phyloP scores from a whole-genome alignment of 805 yeast species.

The Candida mattraensis region DNA sequence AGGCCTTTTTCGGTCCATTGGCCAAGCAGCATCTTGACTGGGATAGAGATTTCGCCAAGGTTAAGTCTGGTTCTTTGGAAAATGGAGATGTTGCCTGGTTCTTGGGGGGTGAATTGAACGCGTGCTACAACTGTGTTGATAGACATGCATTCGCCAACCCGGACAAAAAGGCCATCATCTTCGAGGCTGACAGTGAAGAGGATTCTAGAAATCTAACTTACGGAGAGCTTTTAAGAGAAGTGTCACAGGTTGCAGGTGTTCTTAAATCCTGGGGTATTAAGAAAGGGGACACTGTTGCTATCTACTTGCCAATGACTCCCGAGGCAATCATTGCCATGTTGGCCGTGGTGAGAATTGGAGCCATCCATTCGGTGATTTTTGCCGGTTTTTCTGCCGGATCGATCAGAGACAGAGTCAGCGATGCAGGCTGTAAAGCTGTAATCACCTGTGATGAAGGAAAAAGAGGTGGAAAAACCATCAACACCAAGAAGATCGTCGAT shows the following conservation, averaged over 20 bases:
- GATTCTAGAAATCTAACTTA: slow-evolving; percentile 76
- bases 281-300: slow-evolving; percentile 96
- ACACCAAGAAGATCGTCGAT: slow-evolving; percentile 92
- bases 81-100: slow-evolving; percentile 93
- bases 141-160: slow-evolving; percentile 91
- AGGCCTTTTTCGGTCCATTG: slow-evolving; percentile 71
- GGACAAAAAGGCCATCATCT: slow-evolving; percentile 77
- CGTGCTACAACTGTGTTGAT: slow-evolving; percentile 91
- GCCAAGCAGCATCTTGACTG: slow-evolving; percentile 75
- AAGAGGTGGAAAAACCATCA: slow-evolving; percentile 92
- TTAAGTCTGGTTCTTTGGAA: slow-evolving; percentile 60
- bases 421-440: slow-evolving; percentile 81
- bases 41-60: slow-evolving; percentile 75
- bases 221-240: slow-evolving; percentile 82
- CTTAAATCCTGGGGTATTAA: slow-evolving; percentile 81
- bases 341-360: slow-evolving; percentile 93
- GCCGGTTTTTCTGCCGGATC: slow-evolving; percentile 97
- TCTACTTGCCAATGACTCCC: slow-evolving; percentile 96
- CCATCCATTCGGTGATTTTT: slow-evolving; percentile 92
- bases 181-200: slow-evolving; percentile 89
- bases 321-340: slow-evolving; percentile 93
- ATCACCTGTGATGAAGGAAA: slow-evolving; percentile 95
- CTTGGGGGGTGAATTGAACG: slow-evolving; percentile 88
- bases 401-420: slow-evolving; percentile 83
- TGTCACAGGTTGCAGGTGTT: slow-evolving; percentile 82